Evolutionary conservation across 2,329 filamentous ascomycete genomes (phyloP).

Genomic region (Calcarisporium arbuscula): DNA sequence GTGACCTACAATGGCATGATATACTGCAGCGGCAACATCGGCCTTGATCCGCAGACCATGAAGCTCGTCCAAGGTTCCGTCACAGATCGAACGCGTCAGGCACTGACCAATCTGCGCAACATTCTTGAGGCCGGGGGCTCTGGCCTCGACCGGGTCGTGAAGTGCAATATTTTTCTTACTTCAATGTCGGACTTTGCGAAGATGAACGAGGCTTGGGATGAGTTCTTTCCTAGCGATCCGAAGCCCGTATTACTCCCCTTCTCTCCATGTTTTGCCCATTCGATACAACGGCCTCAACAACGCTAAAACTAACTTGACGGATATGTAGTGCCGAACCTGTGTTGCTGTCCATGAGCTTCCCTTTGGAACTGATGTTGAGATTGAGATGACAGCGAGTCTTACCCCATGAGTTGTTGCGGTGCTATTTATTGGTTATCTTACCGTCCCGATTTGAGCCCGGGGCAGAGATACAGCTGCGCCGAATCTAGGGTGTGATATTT

Average conservation of each 20-base stretch:
- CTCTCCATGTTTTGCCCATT: too few species aligned
- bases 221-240: conserved; percentile 37
- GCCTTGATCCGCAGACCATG: conserved; percentile 46
- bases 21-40: conserved; percentile 63
- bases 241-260: conserved; percentile 38
- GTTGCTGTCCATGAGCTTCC: conserved; percentile 70
- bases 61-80: conserved; percentile 51
- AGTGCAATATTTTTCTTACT: conserved; percentile 61
- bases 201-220: conserved; percentile 50
- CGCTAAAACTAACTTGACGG: conserved; percentile 7
- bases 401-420: too few species aligned
- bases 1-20: conserved; percentile 59
- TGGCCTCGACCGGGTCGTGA: conserved; percentile 54
- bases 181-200: conserved; percentile 58
- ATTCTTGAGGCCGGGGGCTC: conserved; percentile 57
- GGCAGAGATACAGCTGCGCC: too few species aligned
- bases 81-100: conserved; percentile 43
- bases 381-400: conserved; percentile 62
- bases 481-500: too few species aligned
- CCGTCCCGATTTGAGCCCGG: too few species aligned
- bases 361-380: conserved; percentile 65
- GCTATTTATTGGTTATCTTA: too few species aligned
- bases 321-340: conserved; percentile 48
- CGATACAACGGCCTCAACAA: conserved; percentile 19
- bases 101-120: conserved; percentile 50